phyloP scores from a whole-genome alignment of 2,329 filamentous ascomycete genomes.

The Periconia digitata region DNA sequence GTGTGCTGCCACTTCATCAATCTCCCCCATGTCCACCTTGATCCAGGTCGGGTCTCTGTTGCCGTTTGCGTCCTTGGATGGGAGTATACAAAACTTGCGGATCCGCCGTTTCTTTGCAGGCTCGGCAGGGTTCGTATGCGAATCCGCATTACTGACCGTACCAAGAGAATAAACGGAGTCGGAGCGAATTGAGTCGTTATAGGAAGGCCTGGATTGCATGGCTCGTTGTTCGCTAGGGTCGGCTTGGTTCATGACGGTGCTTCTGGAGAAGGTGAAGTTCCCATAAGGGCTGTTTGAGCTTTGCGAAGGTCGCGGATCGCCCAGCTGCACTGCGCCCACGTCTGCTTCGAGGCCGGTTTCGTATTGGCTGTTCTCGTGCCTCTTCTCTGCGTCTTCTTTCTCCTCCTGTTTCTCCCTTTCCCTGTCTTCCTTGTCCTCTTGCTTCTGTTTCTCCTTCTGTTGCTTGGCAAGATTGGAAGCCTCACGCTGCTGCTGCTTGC shows the following conservation, averaged over 20 bases:
- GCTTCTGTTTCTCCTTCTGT: constrained; percentile 28
- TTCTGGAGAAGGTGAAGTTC: constrained; percentile 35
- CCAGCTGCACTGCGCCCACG: constrained; percentile 23
- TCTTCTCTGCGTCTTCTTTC: background rate
- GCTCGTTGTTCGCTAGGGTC: constrained; percentile 22
- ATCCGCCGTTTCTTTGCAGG: constrained; percentile 54
- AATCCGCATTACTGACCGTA: constrained; percentile 8
- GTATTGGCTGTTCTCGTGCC: background rate
- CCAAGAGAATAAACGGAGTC: constrained; percentile 24
- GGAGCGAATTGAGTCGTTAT: constrained; percentile 7
- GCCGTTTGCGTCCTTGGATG: constrained; percentile 58
- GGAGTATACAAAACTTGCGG: constrained; percentile 78
- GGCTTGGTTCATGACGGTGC: constrained; percentile 29
- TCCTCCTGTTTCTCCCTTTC: background rate
- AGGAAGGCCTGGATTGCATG: constrained; percentile 11
- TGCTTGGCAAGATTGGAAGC: background rate
- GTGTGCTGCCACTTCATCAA: constrained; percentile 85
- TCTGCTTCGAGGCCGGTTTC: constrained; percentile 20
- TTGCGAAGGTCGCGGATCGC: constrained; percentile 3
- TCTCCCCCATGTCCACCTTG: constrained; percentile 75
- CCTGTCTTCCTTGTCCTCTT: constrained; percentile 32
- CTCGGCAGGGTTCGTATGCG: constrained; percentile 3
- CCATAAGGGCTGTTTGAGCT: constrained; percentile 17
- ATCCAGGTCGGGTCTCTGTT: constrained; percentile 73
- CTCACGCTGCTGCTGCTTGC: constrained; percentile 27